Percentiles rank a stretch among this genome's conserved stretches.
Conservation (phyloP, 192 early-diverging fungal species). For the Coemansia sp. region DNA sequence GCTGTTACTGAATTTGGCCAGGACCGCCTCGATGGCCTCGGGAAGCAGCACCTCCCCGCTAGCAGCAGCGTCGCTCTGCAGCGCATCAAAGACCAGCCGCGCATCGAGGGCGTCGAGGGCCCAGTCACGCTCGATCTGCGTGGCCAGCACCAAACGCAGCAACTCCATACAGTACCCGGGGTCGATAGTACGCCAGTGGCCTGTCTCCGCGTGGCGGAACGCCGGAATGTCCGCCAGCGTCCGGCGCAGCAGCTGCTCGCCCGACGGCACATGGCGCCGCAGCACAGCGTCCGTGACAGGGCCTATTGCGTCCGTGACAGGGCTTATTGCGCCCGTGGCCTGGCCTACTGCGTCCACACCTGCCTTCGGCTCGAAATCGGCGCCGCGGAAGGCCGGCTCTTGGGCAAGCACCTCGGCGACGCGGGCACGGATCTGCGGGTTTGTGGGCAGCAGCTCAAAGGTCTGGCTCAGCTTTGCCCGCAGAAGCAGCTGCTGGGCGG, state of each 20-base stretch:
- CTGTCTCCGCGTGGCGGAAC: conserved; percentile 12
- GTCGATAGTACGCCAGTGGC: conserved; percentile 29
- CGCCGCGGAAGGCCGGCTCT: conserved; percentile 33
- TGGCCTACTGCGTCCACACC: background rate
- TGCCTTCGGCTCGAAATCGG: conserved; percentile 26
- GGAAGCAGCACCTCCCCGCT: conserved; percentile 1
- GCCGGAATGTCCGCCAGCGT: conserved; percentile 37
- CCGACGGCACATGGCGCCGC: conserved; percentile 19
- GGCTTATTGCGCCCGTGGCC: background rate
- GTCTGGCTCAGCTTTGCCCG: conserved; percentile 35
- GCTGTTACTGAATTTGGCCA: conserved; percentile 12
- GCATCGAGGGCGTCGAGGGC: conserved; percentile 11
- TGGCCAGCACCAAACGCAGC: conserved; percentile 35
- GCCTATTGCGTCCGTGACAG: too few species aligned
- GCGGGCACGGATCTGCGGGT: conserved; percentile 28
- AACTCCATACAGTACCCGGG: conserved; percentile 30
- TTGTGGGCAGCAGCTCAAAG: conserved; percentile 34
- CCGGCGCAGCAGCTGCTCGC: conserved; percentile 7
- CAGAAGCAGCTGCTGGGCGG: conserved; percentile 5
- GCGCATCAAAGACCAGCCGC: conserved; percentile 4
- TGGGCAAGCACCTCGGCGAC: conserved; percentile 26
- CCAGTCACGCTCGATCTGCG: conserved; percentile 38
- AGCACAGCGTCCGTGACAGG: conserved; percentile 15
- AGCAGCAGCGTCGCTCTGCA: conserved; percentile 10
- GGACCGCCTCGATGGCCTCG: conserved; percentile 32